Conservation (phyloP, 2,329 filamentous ascomycete species). For the Ceratocystis variospora region DNA sequence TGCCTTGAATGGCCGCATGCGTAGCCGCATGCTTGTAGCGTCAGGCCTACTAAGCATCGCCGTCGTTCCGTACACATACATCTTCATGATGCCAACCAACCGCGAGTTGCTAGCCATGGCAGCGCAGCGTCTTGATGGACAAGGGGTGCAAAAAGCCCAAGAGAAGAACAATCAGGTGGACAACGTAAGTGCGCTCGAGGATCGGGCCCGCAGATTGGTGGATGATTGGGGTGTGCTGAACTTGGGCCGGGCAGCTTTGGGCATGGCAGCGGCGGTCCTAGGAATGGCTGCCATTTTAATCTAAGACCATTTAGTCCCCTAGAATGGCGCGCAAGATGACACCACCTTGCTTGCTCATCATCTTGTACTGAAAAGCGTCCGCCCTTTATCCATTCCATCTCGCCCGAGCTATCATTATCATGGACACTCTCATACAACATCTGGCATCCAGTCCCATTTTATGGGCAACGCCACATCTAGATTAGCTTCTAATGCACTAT, state of each 20-base stretch:
- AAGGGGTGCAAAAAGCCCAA: background rate
- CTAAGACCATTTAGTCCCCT: background rate
- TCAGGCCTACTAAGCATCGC: background rate
- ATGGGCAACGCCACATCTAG: constrained; percentile 40
- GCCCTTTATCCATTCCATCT: background rate
- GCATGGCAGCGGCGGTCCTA: background rate
- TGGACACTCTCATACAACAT: constrained; percentile 25
- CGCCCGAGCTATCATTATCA: background rate
- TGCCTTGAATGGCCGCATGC: background rate
- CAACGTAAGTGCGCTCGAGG: constrained; percentile 1
- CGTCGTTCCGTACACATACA: constrained; percentile 13
- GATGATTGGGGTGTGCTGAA: constrained; percentile 16
- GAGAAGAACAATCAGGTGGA: background rate
- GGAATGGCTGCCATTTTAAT: constrained; percentile 11
- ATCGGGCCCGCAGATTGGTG: constrained; percentile 9
- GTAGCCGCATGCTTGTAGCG: background rate
- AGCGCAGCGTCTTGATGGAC: constrained; percentile 3
- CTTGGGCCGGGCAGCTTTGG: constrained; percentile 13
- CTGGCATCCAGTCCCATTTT: constrained; percentile 35
- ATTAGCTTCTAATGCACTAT: constrained; percentile 41
- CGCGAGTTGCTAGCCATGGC: constrained; percentile 10
- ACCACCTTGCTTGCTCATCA: no score
- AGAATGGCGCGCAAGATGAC: background rate
- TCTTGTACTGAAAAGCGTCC: background rate
- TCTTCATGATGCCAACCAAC: constrained; percentile 13